Evolutionary conservation across 768 basidiomycete species (phyloP), one percentile per base, ranked within the genome.

Genomic region (Pleurotus ostreatus): DNA sequence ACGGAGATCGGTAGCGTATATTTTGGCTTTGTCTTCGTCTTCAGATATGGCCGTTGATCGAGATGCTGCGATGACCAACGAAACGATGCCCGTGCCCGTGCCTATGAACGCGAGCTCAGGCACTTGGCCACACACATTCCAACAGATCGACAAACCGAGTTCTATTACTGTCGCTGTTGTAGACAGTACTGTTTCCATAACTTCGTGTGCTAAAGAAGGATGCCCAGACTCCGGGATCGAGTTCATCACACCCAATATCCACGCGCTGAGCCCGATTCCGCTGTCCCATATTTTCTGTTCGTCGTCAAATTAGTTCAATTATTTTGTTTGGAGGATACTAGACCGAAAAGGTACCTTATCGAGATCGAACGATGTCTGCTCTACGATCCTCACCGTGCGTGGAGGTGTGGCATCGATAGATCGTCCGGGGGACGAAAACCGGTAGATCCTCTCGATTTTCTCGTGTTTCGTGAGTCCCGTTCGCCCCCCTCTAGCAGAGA

Each of bases 211-310:
- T 48, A 62, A 46, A 5, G 8, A 41, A 8, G 44, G 9, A 45
- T 58, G 43, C 12, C 4, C 46, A 58, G 46, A 56, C 54, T 11
- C 52, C 23, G 48, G 55, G 25, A 58, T 48, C 46, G 53, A 34
- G 57, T 65, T 59, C 39, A 63, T 65, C 51, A 72, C 66, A 60
- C 57, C 69, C 25, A 80, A 73, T 3, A 96, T 72, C 90, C 90
- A 94, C 2, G 92, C 81, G 56, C 88, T 86, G 16, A 94, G 71
- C 5, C 90, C 93, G 46, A 96, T 78, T 2, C 94, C 94, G 43
- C 93, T 94, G 66, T 96, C 94, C 94, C 94, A 97, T 54, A 96
- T 81, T 92, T 96, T 96, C 94, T 96, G 73, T 34, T 63, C 53
- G 67, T 65, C 40, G 49, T 41, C 11, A 9, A 34, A 34, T 34